Evolutionary conservation across 495 filamentous ascomycete species (phyloP).

Genomic region (Chaetomium fimeti): DNA sequence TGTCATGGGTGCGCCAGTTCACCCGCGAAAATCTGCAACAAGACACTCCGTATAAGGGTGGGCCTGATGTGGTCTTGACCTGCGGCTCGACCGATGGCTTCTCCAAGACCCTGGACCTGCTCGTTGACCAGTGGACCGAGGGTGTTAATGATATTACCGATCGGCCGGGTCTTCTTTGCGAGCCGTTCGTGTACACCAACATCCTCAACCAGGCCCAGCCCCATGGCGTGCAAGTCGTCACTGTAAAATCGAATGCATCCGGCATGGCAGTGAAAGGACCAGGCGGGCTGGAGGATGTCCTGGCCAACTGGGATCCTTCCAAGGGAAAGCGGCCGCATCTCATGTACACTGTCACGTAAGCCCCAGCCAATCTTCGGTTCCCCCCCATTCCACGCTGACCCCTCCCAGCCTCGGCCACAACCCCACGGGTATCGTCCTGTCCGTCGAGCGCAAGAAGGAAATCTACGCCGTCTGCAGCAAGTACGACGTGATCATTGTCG

Average conservation of each 20-base stretch:
- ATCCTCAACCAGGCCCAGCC: slow-evolving; percentile 65
- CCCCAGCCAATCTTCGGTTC: slow-evolving; percentile 21
- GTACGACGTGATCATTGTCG: slow-evolving; percentile 88
- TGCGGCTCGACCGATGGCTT: slow-evolving; percentile 85
- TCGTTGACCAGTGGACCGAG: slow-evolving; percentile 70
- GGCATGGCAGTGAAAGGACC: slow-evolving; percentile 68
- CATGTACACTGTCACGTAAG: slow-evolving; percentile 88
- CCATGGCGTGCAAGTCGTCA: slow-evolving; percentile 65
- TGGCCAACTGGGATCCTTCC: slow-evolving; percentile 74
- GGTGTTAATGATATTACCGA: slow-evolving; percentile 63
- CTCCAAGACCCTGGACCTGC: slow-evolving; percentile 67
- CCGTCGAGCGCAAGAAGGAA: slow-evolving; percentile 66
- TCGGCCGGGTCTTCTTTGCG: slow-evolving; percentile 69
- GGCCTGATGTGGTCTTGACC: slow-evolving; percentile 73
- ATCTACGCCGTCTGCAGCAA: slow-evolving; percentile 77
- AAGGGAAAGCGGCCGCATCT: slow-evolving; percentile 75
- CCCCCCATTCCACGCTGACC: background rate
- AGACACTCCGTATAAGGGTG: slow-evolving; percentile 71
- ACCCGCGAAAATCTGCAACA: slow-evolving; percentile 72
- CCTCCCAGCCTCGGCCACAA: slow-evolving; percentile 78
- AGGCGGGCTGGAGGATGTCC: slow-evolving; percentile 72
- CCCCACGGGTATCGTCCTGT: slow-evolving; percentile 74
- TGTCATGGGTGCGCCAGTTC: slow-evolving; percentile 74
- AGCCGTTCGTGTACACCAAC: slow-evolving; percentile 76
- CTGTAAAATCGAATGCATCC: slow-evolving; percentile 71